Percentiles rank a stretch among this genome's conserved stretches.
Evolutionary conservation across 306 rosid genomes (phyloP).

Genomic region (Medicago ruthenica): DNA sequence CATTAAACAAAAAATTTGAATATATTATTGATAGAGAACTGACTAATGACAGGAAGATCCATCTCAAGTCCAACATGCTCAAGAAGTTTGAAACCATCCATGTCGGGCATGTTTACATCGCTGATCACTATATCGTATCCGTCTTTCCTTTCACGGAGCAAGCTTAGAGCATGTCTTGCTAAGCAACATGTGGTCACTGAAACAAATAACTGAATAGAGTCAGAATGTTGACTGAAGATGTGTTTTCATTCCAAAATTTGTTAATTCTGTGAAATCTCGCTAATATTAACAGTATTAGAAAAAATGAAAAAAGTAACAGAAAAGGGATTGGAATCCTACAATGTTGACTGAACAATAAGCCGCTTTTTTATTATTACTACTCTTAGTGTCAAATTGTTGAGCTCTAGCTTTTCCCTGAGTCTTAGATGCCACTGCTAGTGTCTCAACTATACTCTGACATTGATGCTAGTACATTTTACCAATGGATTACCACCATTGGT

Average conservation of each 20-base stretch:
- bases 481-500: constrained; percentile 25
- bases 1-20: constrained; percentile 44
- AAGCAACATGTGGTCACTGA: constrained; percentile 92
- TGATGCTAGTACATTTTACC: constrained; percentile 30
- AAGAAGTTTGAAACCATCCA: constrained; percentile 99
- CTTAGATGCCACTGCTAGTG: constrained; percentile 13
- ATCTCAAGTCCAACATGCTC: constrained; percentile 99
- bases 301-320: not conserved
- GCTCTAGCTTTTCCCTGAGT: no score
- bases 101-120: constrained; percentile 99
- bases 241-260: not conserved
- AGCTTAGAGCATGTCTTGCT: constrained; percentile 80
- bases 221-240: constrained; percentile 20
- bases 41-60: constrained; percentile 99
- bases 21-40: constrained; percentile 59
- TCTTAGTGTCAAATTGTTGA: not conserved
- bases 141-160: constrained; percentile 89
- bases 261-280: not conserved
- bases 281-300: not conserved
- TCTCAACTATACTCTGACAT: constrained; percentile 14
- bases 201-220: constrained; percentile 32
- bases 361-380: not conserved
- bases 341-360: not conserved
- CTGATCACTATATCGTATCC: constrained; percentile 94
- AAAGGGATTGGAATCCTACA: not conserved